These are phyloP conservation scores for Tetradesmus obliquus DNA, from an alignment of 139 green algal genomes.

Conservation along the genomic window DNA sequence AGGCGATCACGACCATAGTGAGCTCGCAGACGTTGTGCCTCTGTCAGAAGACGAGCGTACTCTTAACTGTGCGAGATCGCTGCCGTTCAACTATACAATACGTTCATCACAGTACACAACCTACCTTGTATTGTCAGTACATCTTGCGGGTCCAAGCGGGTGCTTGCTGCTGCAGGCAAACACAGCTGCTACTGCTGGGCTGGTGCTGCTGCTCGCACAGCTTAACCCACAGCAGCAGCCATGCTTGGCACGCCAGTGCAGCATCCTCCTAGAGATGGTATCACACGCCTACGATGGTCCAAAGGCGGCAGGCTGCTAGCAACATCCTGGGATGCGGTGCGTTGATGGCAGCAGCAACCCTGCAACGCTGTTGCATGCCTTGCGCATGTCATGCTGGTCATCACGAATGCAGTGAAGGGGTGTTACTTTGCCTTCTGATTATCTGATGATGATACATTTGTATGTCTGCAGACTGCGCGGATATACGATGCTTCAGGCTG, in stretches of 20 bases:
- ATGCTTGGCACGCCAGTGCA: conserved; percentile 45
- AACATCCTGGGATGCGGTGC: conserved; percentile 84
- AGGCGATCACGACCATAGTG: too few relatives aligned
- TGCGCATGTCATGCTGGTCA: too few relatives aligned
- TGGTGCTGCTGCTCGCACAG: background rate
- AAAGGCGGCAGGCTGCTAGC: conserved; percentile 66
- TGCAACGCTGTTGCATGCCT: background rate
- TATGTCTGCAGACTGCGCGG: conserved; percentile 52
- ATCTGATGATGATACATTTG: background rate
- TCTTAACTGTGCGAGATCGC: background rate
- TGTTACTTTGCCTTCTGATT: too few relatives aligned
- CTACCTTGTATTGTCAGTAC: too few relatives aligned
- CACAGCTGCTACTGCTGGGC: background rate
- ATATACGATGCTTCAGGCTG: conserved; percentile 75
- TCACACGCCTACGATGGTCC: conserved; percentile 75
- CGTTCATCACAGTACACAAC: background rate
- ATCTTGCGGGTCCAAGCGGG: too few relatives aligned
- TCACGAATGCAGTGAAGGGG: too few relatives aligned
- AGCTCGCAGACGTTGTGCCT: background rate
- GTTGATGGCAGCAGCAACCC: background rate
- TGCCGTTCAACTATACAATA: background rate
- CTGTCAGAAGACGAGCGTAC: background rate
- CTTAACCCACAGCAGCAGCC: background rate
- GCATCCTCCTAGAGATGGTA: conserved; percentile 72
- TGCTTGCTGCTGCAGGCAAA: background rate